A percentile compares a stretch with the other conserved stretches of the same genome.
Conservation (phyloP, 2,329 filamentous ascomycete species). For the Cladobotryum protrusum region DNA sequence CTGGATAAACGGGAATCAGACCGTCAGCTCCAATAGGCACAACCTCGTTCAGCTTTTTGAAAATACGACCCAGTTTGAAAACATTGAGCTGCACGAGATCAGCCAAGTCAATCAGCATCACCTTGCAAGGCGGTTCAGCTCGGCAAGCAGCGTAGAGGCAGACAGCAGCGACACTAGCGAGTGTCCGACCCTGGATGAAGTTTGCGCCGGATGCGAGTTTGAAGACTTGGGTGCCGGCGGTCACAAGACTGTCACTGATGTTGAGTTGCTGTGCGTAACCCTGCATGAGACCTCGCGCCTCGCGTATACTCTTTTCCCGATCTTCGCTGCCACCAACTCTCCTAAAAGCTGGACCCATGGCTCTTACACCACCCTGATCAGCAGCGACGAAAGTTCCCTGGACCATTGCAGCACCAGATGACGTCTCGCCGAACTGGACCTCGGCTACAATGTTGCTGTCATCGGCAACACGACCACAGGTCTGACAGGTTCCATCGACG, state of each 20-base stretch:
- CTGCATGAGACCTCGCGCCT: conserved; percentile 53
- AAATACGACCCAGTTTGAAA: conserved; percentile 83
- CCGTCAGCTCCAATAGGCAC: conserved; percentile 63
- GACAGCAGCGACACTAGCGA: conserved; percentile 80
- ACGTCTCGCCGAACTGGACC: conserved; percentile 82
- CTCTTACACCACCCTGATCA: conserved; percentile 74
- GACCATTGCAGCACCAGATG: conserved; percentile 78
- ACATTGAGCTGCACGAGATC: conserved; percentile 81
- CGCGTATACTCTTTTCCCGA: conserved; percentile 54
- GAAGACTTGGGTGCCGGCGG: conserved; percentile 65
- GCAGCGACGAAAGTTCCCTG: conserved; percentile 85
- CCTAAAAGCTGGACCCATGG: conserved; percentile 56
- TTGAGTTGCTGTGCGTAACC: conserved; percentile 55
- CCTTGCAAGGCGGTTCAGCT: conserved; percentile 67
- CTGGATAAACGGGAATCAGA: conserved; percentile 67
- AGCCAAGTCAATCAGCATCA: conserved; percentile 94
- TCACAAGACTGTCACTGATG: conserved; percentile 56
- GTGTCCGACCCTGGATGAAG: conserved; percentile 80
- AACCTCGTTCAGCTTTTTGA: conserved; percentile 72
- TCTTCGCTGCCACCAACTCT: conserved; percentile 53
- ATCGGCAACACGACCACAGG: conserved; percentile 77
- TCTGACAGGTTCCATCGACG: conserved; percentile 65
- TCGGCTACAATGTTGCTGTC: conserved; percentile 89
- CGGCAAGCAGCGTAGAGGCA: conserved; percentile 87
- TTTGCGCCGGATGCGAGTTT: conserved; percentile 68